Percentiles rank a stretch among this genome's conserved stretches.
phyloP scores from a whole-genome alignment of 345 rosid species.

The Eucalyptus cladocalyx region DNA sequence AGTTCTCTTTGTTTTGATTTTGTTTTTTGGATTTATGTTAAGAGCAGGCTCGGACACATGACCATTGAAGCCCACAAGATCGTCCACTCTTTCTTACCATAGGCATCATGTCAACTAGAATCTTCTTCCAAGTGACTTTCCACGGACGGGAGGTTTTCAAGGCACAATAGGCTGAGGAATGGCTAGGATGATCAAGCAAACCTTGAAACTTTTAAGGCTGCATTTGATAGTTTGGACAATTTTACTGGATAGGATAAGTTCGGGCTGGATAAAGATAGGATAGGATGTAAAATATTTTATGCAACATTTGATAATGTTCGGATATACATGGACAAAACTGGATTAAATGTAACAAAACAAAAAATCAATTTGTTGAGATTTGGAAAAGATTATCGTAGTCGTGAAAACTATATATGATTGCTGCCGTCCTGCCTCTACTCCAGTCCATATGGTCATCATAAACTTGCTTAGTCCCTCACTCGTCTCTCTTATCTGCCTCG shows the following conservation, averaged over 20 bases:
- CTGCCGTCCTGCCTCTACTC: no score
- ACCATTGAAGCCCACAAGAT: background rate
- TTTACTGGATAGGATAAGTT: background rate
- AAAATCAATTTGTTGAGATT: no score
- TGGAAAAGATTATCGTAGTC: no score
- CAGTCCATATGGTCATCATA: no score
- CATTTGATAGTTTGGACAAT: fast-evolving
- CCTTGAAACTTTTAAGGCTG: background rate
- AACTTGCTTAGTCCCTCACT: no score
- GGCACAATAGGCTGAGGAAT: background rate
- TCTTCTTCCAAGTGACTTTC: background rate
- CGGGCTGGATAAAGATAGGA: fast-evolving
- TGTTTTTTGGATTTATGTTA: background rate
- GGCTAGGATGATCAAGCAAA: background rate
- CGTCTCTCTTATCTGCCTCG: no score
- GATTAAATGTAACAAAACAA: no score
- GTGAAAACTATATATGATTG: no score
- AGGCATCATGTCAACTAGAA: background rate
- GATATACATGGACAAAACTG: no score
- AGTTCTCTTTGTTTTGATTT: background rate
- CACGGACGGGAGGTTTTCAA: background rate
- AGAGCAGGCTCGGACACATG: background rate
- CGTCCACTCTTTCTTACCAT: background rate
- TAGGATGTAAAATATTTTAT: background rate
- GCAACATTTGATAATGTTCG: no score